Percentiles rank a stretch among this genome's conserved stretches.
phyloP scores from a whole-genome alignment of 306 rosid species.

The Vigna trinervia region DNA sequence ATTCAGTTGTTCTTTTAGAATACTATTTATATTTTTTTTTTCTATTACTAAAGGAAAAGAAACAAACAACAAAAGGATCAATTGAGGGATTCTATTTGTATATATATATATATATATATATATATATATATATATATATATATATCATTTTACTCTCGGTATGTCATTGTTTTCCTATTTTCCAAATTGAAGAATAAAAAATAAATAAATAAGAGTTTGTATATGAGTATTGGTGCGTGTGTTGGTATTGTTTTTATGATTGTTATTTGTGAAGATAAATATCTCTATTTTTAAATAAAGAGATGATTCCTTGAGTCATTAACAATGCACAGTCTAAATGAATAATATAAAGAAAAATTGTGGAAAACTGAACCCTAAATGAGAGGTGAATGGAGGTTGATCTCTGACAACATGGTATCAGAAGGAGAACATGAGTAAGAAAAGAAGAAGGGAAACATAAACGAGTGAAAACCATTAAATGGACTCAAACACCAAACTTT shows the following conservation, averaged over 20 bases:
- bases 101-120: not conserved
- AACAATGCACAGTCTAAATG: not conserved
- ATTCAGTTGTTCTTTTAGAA: not conserved
- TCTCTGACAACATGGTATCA: too few species aligned
- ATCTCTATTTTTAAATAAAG: not conserved
- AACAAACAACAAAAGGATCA: not conserved
- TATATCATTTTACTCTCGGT: not conserved
- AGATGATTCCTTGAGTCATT: not conserved
- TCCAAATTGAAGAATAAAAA: not conserved
- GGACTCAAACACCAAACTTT: not conserved
- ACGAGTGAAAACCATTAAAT: not conserved
- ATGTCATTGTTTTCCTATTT: not conserved
- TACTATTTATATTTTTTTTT: not conserved
- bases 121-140: not conserved
- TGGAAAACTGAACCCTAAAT: not conserved
- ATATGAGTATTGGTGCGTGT: not conserved
- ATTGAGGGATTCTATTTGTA: not conserved
- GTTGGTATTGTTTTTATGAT: not conserved
- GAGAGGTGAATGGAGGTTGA: not conserved
- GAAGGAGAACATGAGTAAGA: too few species aligned
- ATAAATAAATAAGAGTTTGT: not conserved
- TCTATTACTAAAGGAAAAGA: not conserved
- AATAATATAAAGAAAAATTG: not conserved
- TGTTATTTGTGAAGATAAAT: not conserved
- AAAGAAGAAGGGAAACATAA: too few species aligned